Evolutionary conservation across 2,329 filamentous ascomycete species (phyloP), one percentile per base, ranked within the genome.

Genomic region (Cercospora sp.): DNA sequence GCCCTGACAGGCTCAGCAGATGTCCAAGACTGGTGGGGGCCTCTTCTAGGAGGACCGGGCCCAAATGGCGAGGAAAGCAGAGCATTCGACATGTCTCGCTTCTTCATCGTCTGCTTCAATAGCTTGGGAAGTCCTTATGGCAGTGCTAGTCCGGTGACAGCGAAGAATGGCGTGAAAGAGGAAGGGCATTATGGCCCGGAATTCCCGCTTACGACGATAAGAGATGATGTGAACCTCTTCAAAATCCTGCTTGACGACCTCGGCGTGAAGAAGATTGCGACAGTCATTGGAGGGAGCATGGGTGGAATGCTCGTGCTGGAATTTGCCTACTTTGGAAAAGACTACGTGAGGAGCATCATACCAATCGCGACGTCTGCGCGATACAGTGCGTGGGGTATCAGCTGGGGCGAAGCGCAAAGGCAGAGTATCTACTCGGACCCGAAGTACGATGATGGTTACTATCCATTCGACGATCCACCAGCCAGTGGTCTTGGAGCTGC

Each of bases 361-460:
- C 91, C 92, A 13, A 94, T 96, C 74, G 92, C 92, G 23, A 95
- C 92, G 5, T 94, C 92, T 7, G 92, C 91, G 73, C 85, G 90
- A 51, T 93, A 95, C 79, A 94, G 91, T 75, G 92, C 92, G 5
- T 96, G 92, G 92, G 90, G 92, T 26, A 96, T 95, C 75, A 94
- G 91, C 80, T 96, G 92, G 92, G 92, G 91, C 51, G 92, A 95
- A 78, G 92, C 92, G 3, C 92, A 96, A 79, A 86, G 92, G 62
- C 92, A 95, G 81, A 94, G 91, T 85, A 98, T 99, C 78, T 99
- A 98, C 81, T 94, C 93, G 45, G 95, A 99, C 78, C 95, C 95
- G 33, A 98, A 97, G 82, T 99, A 99, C 79, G 93, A 97, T 70
- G 94, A 98, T 76, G 95, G 95, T 55, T 98, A 97, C 81, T 99